These are phyloP conservation scores for Xylaria intraflava DNA, from an alignment of 495 filamentous ascomycete genomes.

Conservation along the genomic window DNA sequence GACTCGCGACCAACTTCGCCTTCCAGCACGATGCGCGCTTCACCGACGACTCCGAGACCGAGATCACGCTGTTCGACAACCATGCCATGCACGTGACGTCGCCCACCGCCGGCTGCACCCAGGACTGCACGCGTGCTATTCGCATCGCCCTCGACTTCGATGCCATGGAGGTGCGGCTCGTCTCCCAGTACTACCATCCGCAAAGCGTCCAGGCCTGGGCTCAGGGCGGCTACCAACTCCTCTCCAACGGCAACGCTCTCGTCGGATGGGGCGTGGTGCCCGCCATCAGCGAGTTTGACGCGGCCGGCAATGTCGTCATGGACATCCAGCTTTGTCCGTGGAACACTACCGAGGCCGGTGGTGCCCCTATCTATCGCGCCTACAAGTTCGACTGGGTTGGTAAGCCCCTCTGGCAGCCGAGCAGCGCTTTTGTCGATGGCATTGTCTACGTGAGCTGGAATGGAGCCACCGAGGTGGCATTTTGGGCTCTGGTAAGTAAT, in stretches of 20 bases:
- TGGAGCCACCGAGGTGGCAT: constrained; percentile 20
- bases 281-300: constrained; percentile 49
- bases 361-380: constrained; percentile 21
- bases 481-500: constrained; percentile 15
- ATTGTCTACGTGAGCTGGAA: constrained; percentile 26
- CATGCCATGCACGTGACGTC: constrained; percentile 45
- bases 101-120: constrained; percentile 31
- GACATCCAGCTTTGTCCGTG: constrained; percentile 19
- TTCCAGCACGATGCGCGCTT: constrained; percentile 56
- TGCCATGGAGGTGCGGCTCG: constrained; percentile 36
- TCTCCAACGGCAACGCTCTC: constrained; percentile 46
- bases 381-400: constrained; percentile 26
- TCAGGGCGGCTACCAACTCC: constrained; percentile 53
- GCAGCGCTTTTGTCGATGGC: constrained; percentile 13
- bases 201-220: constrained; percentile 45
- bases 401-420: constrained; percentile 13
- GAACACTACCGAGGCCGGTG: constrained; percentile 12
- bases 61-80: constrained; percentile 53
- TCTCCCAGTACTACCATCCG: constrained; percentile 27
- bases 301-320: constrained; percentile 42
- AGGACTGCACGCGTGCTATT: constrained; percentile 34
- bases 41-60: constrained; percentile 34
- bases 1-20: constrained; percentile 40
- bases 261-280: constrained; percentile 53
- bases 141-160: constrained; percentile 50